Evolutionary conservation across 2,329 filamentous ascomycete genomes (phyloP).

Genomic region (Alternaria longipes): DNA sequence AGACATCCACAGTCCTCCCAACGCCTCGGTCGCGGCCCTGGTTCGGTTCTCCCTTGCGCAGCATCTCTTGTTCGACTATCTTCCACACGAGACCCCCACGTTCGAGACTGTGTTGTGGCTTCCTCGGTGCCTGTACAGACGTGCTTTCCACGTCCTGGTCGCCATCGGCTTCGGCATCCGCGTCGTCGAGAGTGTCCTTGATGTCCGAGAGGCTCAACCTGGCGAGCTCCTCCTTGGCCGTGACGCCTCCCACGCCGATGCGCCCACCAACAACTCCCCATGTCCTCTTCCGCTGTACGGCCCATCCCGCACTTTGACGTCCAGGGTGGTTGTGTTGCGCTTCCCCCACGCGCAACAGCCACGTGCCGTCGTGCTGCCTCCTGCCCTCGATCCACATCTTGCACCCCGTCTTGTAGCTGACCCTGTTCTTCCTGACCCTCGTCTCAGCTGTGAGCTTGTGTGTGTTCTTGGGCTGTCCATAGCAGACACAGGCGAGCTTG

Average conservation of each 20-base stretch:
- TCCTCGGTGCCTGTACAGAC: constrained; percentile 6
- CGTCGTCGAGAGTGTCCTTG: constrained; percentile 7
- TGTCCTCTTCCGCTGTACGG: constrained; percentile 46
- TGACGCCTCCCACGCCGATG: constrained; percentile 44
- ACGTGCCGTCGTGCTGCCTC: constrained; percentile 41
- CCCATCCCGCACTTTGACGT: constrained; percentile 40
- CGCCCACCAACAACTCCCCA: constrained; percentile 45
- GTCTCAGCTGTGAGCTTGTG: constrained; percentile 50
- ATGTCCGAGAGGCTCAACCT: constrained; percentile 8
- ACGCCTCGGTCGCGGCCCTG: constrained; percentile 46
- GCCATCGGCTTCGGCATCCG: constrained; percentile 12
- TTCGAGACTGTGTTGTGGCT: constrained; percentile 37
- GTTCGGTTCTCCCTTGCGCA: constrained; percentile 34
- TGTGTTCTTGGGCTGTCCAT: constrained; percentile 48
- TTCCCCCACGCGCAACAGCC: constrained; percentile 44
- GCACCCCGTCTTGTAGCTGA: constrained; percentile 48
- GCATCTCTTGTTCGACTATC: constrained; percentile 49
- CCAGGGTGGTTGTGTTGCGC: constrained; percentile 44
- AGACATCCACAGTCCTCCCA: constrained; percentile 42
- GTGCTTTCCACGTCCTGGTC: constrained; percentile 4
- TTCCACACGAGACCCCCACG: constrained; percentile 44
- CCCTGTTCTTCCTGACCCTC: constrained; percentile 44
- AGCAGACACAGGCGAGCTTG: constrained; percentile 50
- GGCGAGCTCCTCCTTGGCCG: constrained; percentile 41
- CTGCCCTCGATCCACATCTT: constrained; percentile 50